These are phyloP conservation scores for Kokia cookei DNA, from an alignment of 441 rosid species.

Conservation along the genomic window DNA sequence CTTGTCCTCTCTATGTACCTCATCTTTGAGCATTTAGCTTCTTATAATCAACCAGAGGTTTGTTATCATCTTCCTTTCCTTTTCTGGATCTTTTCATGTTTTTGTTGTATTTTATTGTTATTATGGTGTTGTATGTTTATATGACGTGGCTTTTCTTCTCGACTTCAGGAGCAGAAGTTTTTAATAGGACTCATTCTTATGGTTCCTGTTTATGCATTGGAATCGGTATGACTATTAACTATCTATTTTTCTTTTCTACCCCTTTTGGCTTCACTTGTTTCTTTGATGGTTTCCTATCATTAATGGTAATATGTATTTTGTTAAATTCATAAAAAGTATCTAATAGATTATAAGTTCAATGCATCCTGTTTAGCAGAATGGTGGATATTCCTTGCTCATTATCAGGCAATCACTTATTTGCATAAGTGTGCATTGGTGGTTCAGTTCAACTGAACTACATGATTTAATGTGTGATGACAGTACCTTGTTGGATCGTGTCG, in stretches of 20 bases:
- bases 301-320: not conserved
- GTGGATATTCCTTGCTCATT: not conserved
- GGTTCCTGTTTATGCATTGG: slow-evolving; percentile 93
- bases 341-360: not conserved
- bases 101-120: not conserved
- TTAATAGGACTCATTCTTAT: slow-evolving; percentile 86
- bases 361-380: not conserved
- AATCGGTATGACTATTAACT: slow-evolving; percentile 55
- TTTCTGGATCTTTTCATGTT: not conserved
- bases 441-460: not conserved
- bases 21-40: slow-evolving; percentile 79
- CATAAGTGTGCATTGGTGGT: not conserved
- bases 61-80: slow-evolving; percentile 8
- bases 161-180: slow-evolving; percentile 93
- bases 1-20: slow-evolving; percentile 81
- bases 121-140: not conserved
- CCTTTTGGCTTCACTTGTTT: not conserved
- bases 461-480: not conserved
- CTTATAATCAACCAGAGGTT: slow-evolving; percentile 97
- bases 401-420: not conserved
- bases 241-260: not conserved
- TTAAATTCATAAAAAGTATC: not conserved
- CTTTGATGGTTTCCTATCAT: not conserved
- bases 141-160: not conserved
- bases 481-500: not conserved